Evolutionary conservation across 768 basidiomycete genomes (phyloP).

Genomic region (Mycena sanguinolenta): DNA sequence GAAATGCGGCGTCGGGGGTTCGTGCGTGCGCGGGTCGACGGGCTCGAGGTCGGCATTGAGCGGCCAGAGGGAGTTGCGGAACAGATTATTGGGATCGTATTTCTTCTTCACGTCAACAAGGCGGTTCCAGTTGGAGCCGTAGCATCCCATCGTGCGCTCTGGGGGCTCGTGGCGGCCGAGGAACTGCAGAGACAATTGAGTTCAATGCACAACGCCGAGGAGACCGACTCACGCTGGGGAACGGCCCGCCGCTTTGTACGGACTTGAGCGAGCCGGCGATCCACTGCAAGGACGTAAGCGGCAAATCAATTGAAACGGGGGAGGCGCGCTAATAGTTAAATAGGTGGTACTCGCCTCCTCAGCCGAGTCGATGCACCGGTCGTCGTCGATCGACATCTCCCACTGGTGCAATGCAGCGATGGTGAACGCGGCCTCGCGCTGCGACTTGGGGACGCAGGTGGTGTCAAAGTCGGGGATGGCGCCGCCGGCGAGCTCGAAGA

Average conservation of each 20-base stretch:
- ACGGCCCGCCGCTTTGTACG: constrained; percentile 82
- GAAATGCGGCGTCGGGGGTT: constrained; percentile 66
- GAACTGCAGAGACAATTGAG: constrained; percentile 62
- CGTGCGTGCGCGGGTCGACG: constrained; percentile 71
- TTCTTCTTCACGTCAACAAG: constrained; percentile 77
- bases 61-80: constrained; percentile 88
- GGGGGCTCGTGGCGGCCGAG: constrained; percentile 79
- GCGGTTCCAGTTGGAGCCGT: constrained; percentile 81
- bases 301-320: constrained; percentile 10
- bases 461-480: constrained; percentile 81
- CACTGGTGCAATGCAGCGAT: constrained; percentile 94
- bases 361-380: constrained; percentile 84
- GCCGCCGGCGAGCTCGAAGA: constrained; percentile 92
- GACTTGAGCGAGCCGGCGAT: constrained; percentile 79
- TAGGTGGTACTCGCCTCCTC: constrained; percentile 70
- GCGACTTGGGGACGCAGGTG: constrained; percentile 80
- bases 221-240: constrained; percentile 78
- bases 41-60: constrained; percentile 66
- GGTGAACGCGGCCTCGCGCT: constrained; percentile 86
- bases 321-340: constrained; percentile 1
- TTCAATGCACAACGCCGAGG: constrained; percentile 31
- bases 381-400: constrained; percentile 87
- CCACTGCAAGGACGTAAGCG: constrained; percentile 66
- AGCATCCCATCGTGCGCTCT: constrained; percentile 73
- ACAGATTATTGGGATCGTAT: constrained; percentile 84